Evolutionary conservation across 805 yeast genomes (phyloP), one percentile per base, ranked within the genome.

Genomic region (Ogataea angusta): DNA sequence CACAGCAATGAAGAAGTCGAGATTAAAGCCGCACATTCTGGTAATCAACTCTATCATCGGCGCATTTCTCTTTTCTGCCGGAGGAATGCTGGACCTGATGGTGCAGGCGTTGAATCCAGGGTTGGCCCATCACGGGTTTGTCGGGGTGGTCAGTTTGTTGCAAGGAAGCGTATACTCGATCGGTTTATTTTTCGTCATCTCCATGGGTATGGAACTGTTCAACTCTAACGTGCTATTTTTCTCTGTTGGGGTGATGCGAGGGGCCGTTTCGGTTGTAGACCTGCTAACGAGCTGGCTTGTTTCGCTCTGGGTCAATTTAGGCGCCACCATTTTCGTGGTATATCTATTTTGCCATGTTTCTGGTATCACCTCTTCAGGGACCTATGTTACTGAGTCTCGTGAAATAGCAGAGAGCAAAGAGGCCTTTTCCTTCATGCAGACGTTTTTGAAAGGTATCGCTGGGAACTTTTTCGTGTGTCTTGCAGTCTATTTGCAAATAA

Each of bases 1-100:
- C 7, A 85, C 93, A 0, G 71, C 88, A 2, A 85, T 85, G 93
- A 85, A 85, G 60, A 85, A 85, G 54, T 75, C 90, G 4, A 70
- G 95, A 59, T 69, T 83, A 21, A 71, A 78, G 47, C 49, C 78
- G 4, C 82, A 80, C 43, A 70, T 80, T 1, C 57, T 85, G n/a
- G 48, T 77, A 0, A 53, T 84, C 15, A 83, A 83, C 56, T 78
- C 89, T 0, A 57, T 84, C 5, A 64, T 82, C 45, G 95, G 89
- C 4, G 93, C 88, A 0, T 48, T 82, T 2, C 57, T 85, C 4
- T 85, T 85, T 59, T 63, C 82, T 28, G 64, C 81, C 2, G 93
- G 93, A 9, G 86, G 90, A 0, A 80, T 84, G 85, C 66, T 85
- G 12, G 76, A 73, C 49, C 67, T 81, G 3, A 63, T 75, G 52